Evolutionary conservation across 176 grass and related monocot species (phyloP), one percentile per base, ranked within the genome.

Genomic region (Phyllostachys edulis): DNA sequence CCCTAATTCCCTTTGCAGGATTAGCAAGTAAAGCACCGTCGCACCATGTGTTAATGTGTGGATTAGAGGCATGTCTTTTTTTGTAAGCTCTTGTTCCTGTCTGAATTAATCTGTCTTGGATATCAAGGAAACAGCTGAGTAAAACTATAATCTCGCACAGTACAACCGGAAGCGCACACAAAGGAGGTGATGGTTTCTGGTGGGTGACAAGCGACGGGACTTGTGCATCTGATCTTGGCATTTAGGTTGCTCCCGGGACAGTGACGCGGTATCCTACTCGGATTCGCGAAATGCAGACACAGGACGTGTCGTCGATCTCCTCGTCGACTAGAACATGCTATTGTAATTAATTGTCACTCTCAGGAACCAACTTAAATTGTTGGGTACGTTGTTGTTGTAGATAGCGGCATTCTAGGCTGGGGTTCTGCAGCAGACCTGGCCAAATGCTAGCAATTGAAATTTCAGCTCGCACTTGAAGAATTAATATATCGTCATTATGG

Each of bases 81-180:
- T 37, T 65, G 16, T 42, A 67, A 71, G 57, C 46, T 73, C 46
- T 32, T 78, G 88, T 63, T 67, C 41, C 11, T 75, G 84, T 90
- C 80, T 23, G 16, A 72, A 10, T 42, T 79, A 71, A 8, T 77
- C 45, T 91, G 77, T 91, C 85, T 40, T 91, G 45, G 69, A 72
- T 26, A 85, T 85, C 13, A 91, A 85, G 89, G 71, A 81, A 85
- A 76, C 64, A 26, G 26, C 89, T 88, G 81, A 85, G 71, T 84
- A 78, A 61, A 86, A 82, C 57, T 51, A 73, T 73, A 65, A 73
- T 67, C 60, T 62, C 50, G n/a, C 84, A 68, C 69, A 6, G 46
- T 71, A 47, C n/a, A 86, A 69, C 57, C 49, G 39, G 73, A 69
- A 71, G 15, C 54, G 11, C 71, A 21, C 63, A 45, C 39, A 7